phyloP scores from a whole-genome alignment of 2,329 filamentous ascomycete species.

The Nakataea oryzae region DNA sequence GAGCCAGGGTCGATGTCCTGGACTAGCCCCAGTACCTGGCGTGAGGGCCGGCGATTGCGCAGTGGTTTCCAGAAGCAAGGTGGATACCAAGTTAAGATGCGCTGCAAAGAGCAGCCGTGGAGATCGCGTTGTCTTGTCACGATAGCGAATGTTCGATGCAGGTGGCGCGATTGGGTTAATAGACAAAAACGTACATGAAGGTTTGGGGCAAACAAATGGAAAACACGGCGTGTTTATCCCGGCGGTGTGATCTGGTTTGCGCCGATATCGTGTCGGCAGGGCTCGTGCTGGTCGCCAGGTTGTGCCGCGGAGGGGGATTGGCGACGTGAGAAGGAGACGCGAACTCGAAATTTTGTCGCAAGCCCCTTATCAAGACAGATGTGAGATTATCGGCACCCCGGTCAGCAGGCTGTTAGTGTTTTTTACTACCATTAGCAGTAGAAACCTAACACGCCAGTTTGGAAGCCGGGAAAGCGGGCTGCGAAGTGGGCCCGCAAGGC shows the following conservation, averaged over 20 bases:
- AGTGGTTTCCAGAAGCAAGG: neutral
- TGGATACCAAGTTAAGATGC: neutral
- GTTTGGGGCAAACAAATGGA: too few relatives aligned
- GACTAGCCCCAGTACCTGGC: neutral
- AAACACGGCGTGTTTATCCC: neutral
- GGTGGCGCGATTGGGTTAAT: neutral
- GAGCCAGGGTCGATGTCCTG: neutral
- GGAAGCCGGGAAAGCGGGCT: neutral
- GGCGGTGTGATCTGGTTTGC: neutral
- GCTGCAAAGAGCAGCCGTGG: neutral
- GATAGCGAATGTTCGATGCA: too few relatives aligned
- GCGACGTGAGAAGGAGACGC: neutral
- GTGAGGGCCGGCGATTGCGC: neutral
- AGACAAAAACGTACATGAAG: too few relatives aligned
- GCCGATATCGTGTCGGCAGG: neutral
- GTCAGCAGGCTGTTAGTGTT: neutral
- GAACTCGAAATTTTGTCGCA: neutral
- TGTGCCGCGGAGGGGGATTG: neutral
- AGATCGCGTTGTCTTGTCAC: neutral
- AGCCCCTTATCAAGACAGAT: constrained; percentile 1
- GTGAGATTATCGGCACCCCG: neutral
- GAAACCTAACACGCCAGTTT: neutral
- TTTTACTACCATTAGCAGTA: neutral
- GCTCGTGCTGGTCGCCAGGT: neutral
- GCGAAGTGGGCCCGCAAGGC: neutral